Base-by-base conservation (phyloP, 805 yeast genomes). In the Teunomyces panamensis region DNA sequence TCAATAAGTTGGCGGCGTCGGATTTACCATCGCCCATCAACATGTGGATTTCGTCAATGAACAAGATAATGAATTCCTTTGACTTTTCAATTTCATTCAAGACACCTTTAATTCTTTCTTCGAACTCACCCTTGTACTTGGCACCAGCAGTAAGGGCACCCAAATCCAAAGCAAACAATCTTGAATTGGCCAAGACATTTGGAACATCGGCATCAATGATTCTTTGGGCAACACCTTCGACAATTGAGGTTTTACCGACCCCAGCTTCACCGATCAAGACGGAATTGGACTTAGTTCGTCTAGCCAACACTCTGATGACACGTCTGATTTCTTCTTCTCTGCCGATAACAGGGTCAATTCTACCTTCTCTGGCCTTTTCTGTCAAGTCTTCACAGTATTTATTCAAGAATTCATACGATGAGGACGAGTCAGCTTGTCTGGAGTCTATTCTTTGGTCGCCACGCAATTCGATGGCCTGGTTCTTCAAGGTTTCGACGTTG, bases 121-220 rank as follows among this genome's bases (percentile, higher is more conserved):
- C 99, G 62, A 92, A 94, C 64, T 94, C 99, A 71, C 99, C 99
- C 68, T 92, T 96, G 70, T 89, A 91, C 65, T 94, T 94, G 49
- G 99, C 98, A 71, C 99, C 99, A 5, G 99, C 99, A 52, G 96
- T 92, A 59, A 94, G 79, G 1, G 98, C 96, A 53, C 99, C 99
- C 56, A 94, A 76, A 67, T 94, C 99, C 52, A 94, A 77, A 13
- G 97, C 87, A 65, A 85, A 92, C 47, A 94, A 75, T 53, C 85
- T 83, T 54, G 96, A 84, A 49, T 83, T 83, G 51, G 87, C 87
- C 55, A 94, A 75, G 53, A 92, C 89, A 24, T 83, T 80, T 37
- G 99, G 99, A 11, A 94, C 96, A 68, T 94, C 99, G 54, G 88
- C 88, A 62, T 94, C 97, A 50, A 94, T 83, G 53, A 94, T 89